A percentile compares a stretch with the other conserved stretches of the same genome.
phyloP scores from a whole-genome alignment of 306 rosid species.

The Cucurbita ficifolia region DNA sequence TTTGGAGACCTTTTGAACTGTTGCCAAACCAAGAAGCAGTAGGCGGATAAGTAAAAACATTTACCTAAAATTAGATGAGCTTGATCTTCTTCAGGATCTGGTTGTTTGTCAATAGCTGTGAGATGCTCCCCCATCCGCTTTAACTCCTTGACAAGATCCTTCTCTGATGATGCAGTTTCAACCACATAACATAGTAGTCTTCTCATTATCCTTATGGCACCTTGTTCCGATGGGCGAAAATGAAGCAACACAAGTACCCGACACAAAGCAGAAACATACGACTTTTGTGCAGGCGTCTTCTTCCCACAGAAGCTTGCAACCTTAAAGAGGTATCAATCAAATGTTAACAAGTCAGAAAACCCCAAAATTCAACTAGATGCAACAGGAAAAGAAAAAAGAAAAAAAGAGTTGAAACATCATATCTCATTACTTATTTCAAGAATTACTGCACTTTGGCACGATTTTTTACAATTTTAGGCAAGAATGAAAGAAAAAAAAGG shows the following conservation, averaged over 20 bases:
- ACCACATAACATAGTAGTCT: conserved; percentile 27
- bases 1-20: not conserved
- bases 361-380: not conserved
- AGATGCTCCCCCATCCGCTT: conserved; percentile 56
- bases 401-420: not conserved
- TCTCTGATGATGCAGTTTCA: conserved; percentile 19
- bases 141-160: conserved; percentile 34
- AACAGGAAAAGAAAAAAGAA: not conserved
- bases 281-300: conserved; percentile 71
- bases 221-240: conserved; percentile 64
- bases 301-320: conserved; percentile 50
- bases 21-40: not conserved
- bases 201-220: conserved; percentile 53
- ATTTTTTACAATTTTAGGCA: not conserved
- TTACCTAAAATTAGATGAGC: conserved; percentile 35
- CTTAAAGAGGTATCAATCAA: conserved; percentile 25
- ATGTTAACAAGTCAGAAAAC: conserved; percentile 8
- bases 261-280: conserved; percentile 65
- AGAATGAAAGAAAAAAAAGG: not conserved
- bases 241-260: conserved; percentile 52
- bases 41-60: not conserved
- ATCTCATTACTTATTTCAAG: not conserved
- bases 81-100: conserved; percentile 47
- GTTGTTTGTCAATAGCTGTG: conserved; percentile 28
- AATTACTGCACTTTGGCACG: not conserved